These are phyloP conservation scores for Boletus bicolor DNA, from an alignment of 768 basidiomycete species.

Conservation along the genomic window DNA sequence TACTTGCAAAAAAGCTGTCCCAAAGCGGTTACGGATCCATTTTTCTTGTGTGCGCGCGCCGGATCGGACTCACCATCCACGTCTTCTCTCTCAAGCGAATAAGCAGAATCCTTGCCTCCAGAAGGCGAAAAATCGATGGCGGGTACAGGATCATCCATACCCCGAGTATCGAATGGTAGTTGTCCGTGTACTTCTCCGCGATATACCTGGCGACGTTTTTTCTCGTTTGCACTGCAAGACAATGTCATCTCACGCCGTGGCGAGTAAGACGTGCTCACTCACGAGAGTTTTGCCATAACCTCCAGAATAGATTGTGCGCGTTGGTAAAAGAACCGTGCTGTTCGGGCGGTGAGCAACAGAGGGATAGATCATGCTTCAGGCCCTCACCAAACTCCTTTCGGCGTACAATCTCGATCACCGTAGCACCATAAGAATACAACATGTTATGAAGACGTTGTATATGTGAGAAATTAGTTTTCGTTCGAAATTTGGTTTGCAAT, in stretches of 20 bases:
- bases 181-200: constrained; percentile 80
- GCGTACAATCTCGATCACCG: constrained; percentile 86
- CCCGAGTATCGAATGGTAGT: constrained; percentile 80
- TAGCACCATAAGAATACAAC: constrained; percentile 89
- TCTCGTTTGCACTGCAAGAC: constrained; percentile 60
- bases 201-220: constrained; percentile 81
- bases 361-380: not conserved
- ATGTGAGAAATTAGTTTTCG: constrained; percentile 84
- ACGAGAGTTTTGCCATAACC: constrained; percentile 87
- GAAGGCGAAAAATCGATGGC: constrained; percentile 75
- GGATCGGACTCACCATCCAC: constrained; percentile 62
- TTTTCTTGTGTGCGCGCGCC: not conserved
- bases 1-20: constrained; percentile 55
- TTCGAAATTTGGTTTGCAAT: constrained; percentile 71
- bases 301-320: constrained; percentile 79
- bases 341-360: constrained; percentile 3
- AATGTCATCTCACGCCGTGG: constrained; percentile 1
- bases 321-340: constrained; percentile 78
- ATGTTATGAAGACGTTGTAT: constrained; percentile 85
- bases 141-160: constrained; percentile 79
- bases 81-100: constrained; percentile 65
- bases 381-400: constrained; percentile 82
- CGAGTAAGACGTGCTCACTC: constrained; percentile 29
- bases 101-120: constrained; percentile 57
- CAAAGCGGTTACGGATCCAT: constrained; percentile 4